phyloP scores from a whole-genome alignment of 352 stramenopile species.

The Aphanomyces astaci region DNA sequence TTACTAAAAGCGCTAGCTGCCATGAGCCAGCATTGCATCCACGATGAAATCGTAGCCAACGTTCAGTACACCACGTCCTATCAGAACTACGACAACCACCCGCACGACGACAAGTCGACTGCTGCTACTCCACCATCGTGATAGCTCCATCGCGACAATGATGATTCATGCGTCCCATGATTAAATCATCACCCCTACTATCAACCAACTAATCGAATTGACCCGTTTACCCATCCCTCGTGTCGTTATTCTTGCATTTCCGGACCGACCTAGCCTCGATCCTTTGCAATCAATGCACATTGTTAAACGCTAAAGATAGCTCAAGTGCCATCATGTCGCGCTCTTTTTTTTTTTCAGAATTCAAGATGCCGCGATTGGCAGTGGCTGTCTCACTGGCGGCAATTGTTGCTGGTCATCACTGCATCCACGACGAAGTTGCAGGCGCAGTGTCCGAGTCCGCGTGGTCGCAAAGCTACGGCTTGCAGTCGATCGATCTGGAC shows the following conservation, averaged over 20 bases:
- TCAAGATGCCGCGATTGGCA: background rate
- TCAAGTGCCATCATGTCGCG: too few relatives aligned
- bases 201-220: too few relatives aligned
- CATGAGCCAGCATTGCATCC: background rate
- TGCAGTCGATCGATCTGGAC: background rate
- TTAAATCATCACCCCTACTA: too few relatives aligned
- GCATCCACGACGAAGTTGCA: background rate
- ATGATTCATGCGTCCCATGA: too few relatives aligned
- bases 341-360: background rate
- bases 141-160: background rate
- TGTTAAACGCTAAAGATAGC: too few relatives aligned
- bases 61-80: background rate
- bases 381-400: background rate
- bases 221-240: too few relatives aligned
- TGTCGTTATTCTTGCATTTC: too few relatives aligned
- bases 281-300: too few relatives aligned
- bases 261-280: too few relatives aligned
- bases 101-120: background rate
- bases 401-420: background rate
- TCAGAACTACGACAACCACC: background rate
- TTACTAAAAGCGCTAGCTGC: background rate
- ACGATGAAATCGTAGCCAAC: background rate
- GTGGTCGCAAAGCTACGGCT: background rate
- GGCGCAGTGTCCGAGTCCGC: background rate
- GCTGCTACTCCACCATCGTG: background rate